These are phyloP conservation scores for Nitzschia sp. DNA, from an alignment of 108 stramenopile genomes.

Conservation along the genomic window DNA sequence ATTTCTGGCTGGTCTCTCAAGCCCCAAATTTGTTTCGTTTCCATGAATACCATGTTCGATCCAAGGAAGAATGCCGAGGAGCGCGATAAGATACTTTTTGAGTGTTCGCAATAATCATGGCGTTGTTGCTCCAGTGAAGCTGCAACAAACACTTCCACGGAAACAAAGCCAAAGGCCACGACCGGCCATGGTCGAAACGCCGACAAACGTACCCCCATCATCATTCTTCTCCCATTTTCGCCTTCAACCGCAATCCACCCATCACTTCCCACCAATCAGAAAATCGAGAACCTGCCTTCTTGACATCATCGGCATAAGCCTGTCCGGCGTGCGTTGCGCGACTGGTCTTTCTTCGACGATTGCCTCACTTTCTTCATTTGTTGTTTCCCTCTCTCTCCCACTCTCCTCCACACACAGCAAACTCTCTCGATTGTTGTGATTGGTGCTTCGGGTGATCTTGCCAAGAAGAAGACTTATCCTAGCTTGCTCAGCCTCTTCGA, in stretches of 20 bases:
- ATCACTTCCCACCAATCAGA: constrained; percentile 7
- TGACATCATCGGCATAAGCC: not conserved
- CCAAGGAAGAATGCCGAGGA: not conserved
- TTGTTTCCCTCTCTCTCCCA: not conserved
- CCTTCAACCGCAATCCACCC: constrained; percentile 3
- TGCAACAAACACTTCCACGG: no score
- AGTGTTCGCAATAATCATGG: no score
- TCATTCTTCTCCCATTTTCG: no score
- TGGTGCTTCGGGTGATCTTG: constrained; percentile 95
- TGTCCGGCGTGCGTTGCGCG: not conserved
- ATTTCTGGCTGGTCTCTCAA: not conserved
- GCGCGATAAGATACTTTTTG: not conserved
- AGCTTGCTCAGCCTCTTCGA: constrained; percentile 86
- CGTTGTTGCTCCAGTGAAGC: no score
- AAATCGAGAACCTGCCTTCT: constrained; percentile 10
- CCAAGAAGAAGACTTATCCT: constrained; percentile 97
- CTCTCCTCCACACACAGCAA: constrained; percentile 29
- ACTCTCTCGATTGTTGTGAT: constrained; percentile 72
- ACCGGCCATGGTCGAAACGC: no score
- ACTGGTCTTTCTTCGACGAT: not conserved
- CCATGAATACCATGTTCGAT: not conserved
- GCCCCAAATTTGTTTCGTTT: not conserved
- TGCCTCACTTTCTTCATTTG: not conserved
- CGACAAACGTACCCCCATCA: no score
- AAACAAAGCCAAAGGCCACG: no score